These are phyloP conservation scores for Podosphaera aphanis DNA, from an alignment of 2,329 filamentous ascomycete genomes.

Conservation along the genomic window DNA sequence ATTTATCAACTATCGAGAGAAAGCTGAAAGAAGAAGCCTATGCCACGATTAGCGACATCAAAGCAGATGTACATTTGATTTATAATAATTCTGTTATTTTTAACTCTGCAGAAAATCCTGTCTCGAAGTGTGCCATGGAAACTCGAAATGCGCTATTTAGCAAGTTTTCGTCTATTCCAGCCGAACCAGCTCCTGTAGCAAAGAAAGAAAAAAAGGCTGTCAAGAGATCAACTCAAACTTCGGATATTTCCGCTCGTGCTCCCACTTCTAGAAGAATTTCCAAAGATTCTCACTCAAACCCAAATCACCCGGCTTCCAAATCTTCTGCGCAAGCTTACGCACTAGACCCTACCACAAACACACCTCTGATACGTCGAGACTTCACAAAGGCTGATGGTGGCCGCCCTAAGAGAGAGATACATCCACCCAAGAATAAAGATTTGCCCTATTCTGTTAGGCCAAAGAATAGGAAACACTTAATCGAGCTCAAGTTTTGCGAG, in stretches of 20 bases:
- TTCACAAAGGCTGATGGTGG: conserved; percentile 53
- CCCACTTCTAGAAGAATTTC: conserved; percentile 18
- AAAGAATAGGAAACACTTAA: conserved; percentile 73
- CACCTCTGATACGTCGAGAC: conserved; percentile 66
- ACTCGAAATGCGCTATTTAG: conserved; percentile 37
- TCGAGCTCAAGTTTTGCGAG: conserved; percentile 77
- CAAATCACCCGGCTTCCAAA: conserved; percentile 13
- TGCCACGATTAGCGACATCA: conserved; percentile 44
- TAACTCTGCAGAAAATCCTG: conserved; percentile 56
- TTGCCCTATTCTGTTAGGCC: conserved; percentile 71
- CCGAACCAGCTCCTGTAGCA: conserved; percentile 29
- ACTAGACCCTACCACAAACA: conserved; percentile 44
- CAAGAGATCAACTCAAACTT: conserved; percentile 18
- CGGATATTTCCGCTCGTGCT: conserved; percentile 18
- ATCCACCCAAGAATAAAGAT: conserved; percentile 74
- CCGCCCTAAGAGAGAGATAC: conserved; percentile 79
- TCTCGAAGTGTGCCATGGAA: conserved; percentile 34
- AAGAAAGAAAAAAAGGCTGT: conserved; percentile 36
- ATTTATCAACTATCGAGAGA: conserved; percentile 59
- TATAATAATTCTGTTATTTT: conserved; percentile 58
- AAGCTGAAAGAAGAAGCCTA: conserved; percentile 51
- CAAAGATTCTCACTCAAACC: conserved; percentile 12
- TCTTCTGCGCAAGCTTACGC: conserved; percentile 39
- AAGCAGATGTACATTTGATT: conserved; percentile 52
- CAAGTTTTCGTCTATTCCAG: conserved; percentile 22